These are phyloP conservation scores for Phoma sp. DNA, from an alignment of 2,329 filamentous ascomycete genomes.

Conservation along the genomic window DNA sequence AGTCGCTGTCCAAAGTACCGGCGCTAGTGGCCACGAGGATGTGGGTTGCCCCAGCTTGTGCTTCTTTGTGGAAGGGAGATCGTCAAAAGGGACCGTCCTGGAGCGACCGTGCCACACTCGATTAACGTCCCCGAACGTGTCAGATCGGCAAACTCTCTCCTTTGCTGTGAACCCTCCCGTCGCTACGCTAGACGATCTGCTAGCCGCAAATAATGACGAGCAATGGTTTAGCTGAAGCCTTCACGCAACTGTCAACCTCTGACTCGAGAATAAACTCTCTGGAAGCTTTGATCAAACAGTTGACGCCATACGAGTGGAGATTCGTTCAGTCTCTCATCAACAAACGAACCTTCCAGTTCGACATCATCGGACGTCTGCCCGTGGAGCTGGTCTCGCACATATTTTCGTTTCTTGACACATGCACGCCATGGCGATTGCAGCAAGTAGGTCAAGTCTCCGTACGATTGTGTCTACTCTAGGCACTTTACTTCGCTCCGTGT, in stretches of 20 bases:
- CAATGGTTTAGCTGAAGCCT: constrained; percentile 14
- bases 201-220: constrained; percentile 5
- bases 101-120: neutral
- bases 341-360: constrained; percentile 36
- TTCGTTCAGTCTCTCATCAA: constrained; percentile 25
- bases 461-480: too few species aligned
- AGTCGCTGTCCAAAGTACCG: constrained; percentile 8
- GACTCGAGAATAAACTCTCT: constrained; percentile 33
- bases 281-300: constrained; percentile 28
- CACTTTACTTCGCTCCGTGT: neutral
- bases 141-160: constrained; percentile 5
- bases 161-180: neutral
- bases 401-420: constrained; percentile 44
- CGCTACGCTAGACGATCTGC: neutral
- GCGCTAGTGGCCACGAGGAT: constrained; percentile 18
- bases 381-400: constrained; percentile 48
- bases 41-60: constrained; percentile 1
- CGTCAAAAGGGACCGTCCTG: constrained; percentile 6
- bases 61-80: constrained; percentile 8
- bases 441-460: constrained; percentile 24
- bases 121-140: constrained; percentile 3
- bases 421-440: constrained; percentile 40
- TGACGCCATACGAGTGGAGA: constrained; percentile 45
- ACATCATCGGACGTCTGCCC: constrained; percentile 48
- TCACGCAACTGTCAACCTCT: constrained; percentile 23